Evolutionary conservation across 495 filamentous ascomycete species (phyloP), one percentile per base, ranked within the genome.

Genomic region (Aspergillus nanangensis): DNA sequence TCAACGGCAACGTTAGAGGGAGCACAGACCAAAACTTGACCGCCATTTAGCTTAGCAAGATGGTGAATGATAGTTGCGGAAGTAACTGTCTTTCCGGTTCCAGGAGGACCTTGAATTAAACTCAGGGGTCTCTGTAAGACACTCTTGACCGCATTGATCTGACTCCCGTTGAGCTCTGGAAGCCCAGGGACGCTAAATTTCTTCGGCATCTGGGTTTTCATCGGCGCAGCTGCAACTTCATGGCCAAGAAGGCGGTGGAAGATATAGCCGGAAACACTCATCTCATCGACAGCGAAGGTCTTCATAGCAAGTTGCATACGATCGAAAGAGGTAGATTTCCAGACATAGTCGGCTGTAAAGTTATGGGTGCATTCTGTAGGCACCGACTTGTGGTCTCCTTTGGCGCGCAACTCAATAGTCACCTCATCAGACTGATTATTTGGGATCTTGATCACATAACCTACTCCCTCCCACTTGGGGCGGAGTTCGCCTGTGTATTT

Each of bases 241-340:
- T 99, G 91, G 36, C 93, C 93, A 14, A 99, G 81, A 10, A 99
- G 79, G 45, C 92, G 91, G 69, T 99, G 93, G 71, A 96, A 99
- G 50, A 99, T 96, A 70, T 97, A 99, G 35, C 93, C 93, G 18
- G 92, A 96, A 41, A 99, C 90, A 58, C 91, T 96, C 84, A 94
- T 88, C 58, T 99, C 93, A 53, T 99, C 93, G 39, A 99, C 83
- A 18, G 93, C 93, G 60, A 99, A 99, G 0, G 88, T 97, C 77
- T 97, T 96, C 93, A 99, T 97, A 27, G 93, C 93, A 50, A 88
- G 81, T 63, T 99, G 93, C 93, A 99, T 99, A 48, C 93, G 90
- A 61, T 99, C 93, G 59, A 97, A 99, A 0, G 91, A 96, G 1
- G 94, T 99, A 17, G 93, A 93, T 59, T 99, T 99, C 93, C 93